These are phyloP conservation scores for Mycosphaerella arachidis DNA, from an alignment of 2,329 filamentous ascomycete genomes.

Conservation along the genomic window DNA sequence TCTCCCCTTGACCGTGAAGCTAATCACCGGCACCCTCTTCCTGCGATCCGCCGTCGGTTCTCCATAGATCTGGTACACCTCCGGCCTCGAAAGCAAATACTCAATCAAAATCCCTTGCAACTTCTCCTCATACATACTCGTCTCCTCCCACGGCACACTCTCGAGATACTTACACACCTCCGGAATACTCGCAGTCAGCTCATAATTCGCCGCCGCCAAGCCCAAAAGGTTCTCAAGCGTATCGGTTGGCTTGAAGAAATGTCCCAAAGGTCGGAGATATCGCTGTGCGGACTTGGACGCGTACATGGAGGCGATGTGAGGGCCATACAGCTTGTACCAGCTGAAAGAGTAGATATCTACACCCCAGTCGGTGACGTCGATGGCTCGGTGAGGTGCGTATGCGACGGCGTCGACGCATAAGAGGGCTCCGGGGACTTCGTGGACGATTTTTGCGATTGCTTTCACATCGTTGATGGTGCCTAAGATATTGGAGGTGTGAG, in stretches of 20 bases:
- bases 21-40: slow-evolving; percentile 61
- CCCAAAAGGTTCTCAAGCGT: slow-evolving; percentile 64
- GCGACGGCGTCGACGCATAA: slow-evolving; percentile 73
- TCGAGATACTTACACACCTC: slow-evolving; percentile 54
- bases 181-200: slow-evolving; percentile 61
- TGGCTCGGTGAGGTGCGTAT: slow-evolving; percentile 65
- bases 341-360: slow-evolving; percentile 75
- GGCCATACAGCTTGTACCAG: slow-evolving; percentile 81
- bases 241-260: slow-evolving; percentile 60
- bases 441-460: slow-evolving; percentile 52
- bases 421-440: slow-evolving; percentile 51
- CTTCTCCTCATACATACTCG: slow-evolving; percentile 56
- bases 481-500: slow-evolving; percentile 69
- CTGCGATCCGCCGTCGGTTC: slow-evolving; percentile 45
- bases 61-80: slow-evolving; percentile 56
- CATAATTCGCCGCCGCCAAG: slow-evolving; percentile 66
- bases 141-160: slow-evolving; percentile 45
- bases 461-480: slow-evolving; percentile 64
- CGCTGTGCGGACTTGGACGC: slow-evolving; percentile 55
- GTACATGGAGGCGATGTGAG: slow-evolving; percentile 69
- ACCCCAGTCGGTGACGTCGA: slow-evolving; percentile 64
- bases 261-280: slow-evolving; percentile 54
- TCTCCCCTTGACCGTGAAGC: slow-evolving; percentile 58
- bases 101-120: slow-evolving; percentile 57
- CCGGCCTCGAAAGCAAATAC: slow-evolving; percentile 51